Conservation (phyloP, 345 rosid species). For the Melaleuca quinquenervia region DNA sequence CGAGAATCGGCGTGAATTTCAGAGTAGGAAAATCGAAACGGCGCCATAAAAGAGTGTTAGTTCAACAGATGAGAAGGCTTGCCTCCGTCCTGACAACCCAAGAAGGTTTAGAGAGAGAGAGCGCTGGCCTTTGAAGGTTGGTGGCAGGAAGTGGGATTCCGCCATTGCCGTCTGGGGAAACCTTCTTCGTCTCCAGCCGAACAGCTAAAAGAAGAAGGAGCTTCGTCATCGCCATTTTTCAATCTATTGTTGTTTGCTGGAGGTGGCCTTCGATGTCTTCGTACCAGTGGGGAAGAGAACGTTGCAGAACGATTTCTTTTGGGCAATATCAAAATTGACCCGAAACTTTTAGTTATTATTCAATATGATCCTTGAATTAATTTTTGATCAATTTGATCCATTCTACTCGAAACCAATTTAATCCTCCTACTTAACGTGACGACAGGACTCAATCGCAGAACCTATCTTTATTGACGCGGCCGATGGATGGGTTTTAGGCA, state of each 20-base stretch:
- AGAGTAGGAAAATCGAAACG: background rate
- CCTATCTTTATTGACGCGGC: background rate
- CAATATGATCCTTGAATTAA: background rate
- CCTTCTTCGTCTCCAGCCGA: slow-evolving; percentile 2
- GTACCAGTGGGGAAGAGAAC: background rate
- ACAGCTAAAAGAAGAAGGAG: background rate
- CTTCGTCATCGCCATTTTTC: background rate
- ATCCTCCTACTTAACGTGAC: background rate
- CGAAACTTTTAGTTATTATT: background rate
- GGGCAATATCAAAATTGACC: background rate
- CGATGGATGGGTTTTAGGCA: background rate
- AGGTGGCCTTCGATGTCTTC: background rate
- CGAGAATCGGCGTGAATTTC: background rate
- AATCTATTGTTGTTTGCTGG: background rate
- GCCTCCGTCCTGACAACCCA: slow-evolving; percentile 78
- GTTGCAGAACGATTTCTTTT: background rate
- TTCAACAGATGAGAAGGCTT: background rate
- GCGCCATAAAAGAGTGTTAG: background rate
- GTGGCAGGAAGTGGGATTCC: background rate
- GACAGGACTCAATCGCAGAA: fast-evolving
- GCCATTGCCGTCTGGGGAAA: slow-evolving; percentile 3
- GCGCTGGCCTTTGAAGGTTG: slow-evolving; percentile 1
- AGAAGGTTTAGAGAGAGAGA: slow-evolving; percentile 47
- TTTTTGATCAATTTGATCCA: background rate
- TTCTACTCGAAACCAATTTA: background rate